Conservation (phyloP, 306 rosid genomes). For the Dalbergia cochinchinensis region DNA sequence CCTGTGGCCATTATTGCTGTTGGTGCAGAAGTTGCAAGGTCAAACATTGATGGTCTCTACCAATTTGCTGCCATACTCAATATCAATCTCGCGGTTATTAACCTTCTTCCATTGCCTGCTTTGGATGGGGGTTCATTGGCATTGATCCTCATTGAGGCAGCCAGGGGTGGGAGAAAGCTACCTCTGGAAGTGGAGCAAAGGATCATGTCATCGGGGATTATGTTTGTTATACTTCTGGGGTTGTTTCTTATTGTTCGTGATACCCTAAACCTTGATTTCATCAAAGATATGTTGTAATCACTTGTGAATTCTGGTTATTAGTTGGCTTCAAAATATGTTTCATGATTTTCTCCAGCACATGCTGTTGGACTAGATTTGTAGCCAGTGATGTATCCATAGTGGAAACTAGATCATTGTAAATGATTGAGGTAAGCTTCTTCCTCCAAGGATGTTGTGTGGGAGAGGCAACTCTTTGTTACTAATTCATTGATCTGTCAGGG, state of each 20-base stretch:
- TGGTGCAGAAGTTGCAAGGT: conserved; percentile 94
- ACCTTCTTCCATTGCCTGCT: conserved; percentile 94
- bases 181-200: conserved; percentile 92
- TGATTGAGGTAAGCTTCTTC: conserved; percentile 51
- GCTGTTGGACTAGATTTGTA: conserved; percentile 44
- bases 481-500: conserved; percentile 51
- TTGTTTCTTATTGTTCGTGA: conserved; percentile 83
- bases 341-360: conserved; percentile 45
- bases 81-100: conserved; percentile 85
- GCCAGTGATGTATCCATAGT: conserved; percentile 40
- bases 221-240: conserved; percentile 82
- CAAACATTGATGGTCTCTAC: conserved; percentile 82
- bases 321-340: conserved; percentile 40
- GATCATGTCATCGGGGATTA: conserved; percentile 92
- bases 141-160: conserved; percentile 85
- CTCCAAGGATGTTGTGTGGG: conserved; percentile 45
- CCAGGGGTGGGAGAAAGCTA: conserved; percentile 91
- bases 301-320: conserved; percentile 38
- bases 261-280: conserved; percentile 88
- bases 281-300: conserved; percentile 77
- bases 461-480: conserved; percentile 44
- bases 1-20: conserved; percentile 95
- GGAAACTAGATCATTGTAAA: conserved; percentile 46
- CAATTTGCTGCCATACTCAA: conserved; percentile 92
- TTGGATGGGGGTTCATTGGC: conserved; percentile 93